These are phyloP conservation scores for Irpex rosettiformis DNA, from an alignment of 1,284 basidiomycete genomes.

Conservation along the genomic window DNA sequence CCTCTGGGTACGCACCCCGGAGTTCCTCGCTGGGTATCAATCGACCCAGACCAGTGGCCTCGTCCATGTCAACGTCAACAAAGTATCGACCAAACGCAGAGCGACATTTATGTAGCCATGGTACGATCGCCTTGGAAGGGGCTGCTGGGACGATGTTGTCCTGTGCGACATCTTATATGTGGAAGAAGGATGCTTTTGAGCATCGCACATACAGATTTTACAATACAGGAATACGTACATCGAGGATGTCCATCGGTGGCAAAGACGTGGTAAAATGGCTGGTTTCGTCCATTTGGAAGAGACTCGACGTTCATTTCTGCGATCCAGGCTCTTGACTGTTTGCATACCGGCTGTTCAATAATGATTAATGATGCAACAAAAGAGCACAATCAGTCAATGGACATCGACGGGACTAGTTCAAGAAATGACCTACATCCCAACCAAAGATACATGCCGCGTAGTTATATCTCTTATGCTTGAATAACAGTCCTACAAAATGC, in stretches of 20 bases:
- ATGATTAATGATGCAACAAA: background rate
- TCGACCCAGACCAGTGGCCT: slow-evolving; percentile 20
- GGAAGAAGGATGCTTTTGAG: background rate
- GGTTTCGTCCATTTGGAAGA: slow-evolving; percentile 39
- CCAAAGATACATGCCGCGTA: slow-evolving; percentile 48
- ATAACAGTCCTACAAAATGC: slow-evolving; percentile 52
- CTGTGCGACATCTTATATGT: slow-evolving; percentile 30
- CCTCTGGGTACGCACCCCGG: slow-evolving; percentile 31
- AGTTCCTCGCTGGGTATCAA: slow-evolving; percentile 32
- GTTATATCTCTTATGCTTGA: slow-evolving; percentile 38
- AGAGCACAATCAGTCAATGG: background rate
- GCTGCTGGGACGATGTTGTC: slow-evolving; percentile 29
- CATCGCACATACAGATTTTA: background rate
- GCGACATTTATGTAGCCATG: slow-evolving; percentile 20
- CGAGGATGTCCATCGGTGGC: slow-evolving; percentile 35
- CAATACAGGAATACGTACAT: slow-evolving; percentile 32
- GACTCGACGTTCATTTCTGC: slow-evolving; percentile 38
- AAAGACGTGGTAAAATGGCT: slow-evolving; percentile 50
- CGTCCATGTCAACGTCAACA: slow-evolving; percentile 23
- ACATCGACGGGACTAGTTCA: background rate
- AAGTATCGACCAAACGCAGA: slow-evolving; percentile 27
- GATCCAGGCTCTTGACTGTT: slow-evolving; percentile 44
- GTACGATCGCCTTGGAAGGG: slow-evolving; percentile 16
- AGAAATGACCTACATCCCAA: slow-evolving; percentile 46
- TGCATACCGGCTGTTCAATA: slow-evolving; percentile 44